Conservation (phyloP, 164 flowering plant genomes). For the Piper longum region DNA sequence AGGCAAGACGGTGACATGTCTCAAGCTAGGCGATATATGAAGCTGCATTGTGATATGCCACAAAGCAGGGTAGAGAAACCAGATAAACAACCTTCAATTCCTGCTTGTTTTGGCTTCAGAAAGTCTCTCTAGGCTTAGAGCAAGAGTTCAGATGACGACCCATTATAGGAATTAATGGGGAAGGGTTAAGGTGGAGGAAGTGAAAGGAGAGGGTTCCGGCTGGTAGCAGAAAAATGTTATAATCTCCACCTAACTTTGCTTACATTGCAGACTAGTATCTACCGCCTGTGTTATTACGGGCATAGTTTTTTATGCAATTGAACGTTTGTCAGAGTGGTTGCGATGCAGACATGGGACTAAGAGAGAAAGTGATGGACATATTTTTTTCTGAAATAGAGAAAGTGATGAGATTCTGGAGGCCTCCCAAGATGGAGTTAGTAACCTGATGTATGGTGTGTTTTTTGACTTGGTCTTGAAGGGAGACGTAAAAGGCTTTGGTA, state of each 20-base stretch:
- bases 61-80: neutral
- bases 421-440: no score
- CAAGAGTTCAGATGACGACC: neutral
- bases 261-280: neutral
- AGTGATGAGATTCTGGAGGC: neutral
- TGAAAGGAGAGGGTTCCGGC: neutral
- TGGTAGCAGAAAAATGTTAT: neutral
- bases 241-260: slow-evolving; percentile 1
- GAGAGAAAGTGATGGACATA: no score
- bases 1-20: slow-evolving; percentile 74
- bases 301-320: neutral
- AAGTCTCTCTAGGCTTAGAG: neutral
- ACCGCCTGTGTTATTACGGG: neutral
- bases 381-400: neutral
- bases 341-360: slow-evolving; percentile 1
- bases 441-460: neutral
- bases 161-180: neutral
- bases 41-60: slow-evolving; percentile 46
- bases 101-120: neutral
- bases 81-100: neutral
- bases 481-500: no score
- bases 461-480: neutral
- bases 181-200: neutral
- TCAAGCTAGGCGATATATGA: slow-evolving; percentile 87
- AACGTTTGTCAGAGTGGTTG: neutral